Evolutionary conservation across 345 rosid genomes (phyloP).

Genomic region (Gossypium anomalum): DNA sequence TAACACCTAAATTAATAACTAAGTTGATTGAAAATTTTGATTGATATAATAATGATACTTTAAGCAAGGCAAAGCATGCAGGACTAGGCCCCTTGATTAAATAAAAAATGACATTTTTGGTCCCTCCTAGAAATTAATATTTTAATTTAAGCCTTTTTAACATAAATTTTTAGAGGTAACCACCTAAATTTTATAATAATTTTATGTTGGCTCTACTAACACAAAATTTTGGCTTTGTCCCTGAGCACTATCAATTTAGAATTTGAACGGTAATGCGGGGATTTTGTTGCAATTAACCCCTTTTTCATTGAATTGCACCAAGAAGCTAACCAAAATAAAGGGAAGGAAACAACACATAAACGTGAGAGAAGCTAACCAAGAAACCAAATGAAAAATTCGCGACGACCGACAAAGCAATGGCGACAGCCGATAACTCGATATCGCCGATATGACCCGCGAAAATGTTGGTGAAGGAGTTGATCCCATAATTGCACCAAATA

Average conservation of each 20-base stretch:
- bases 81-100: no score
- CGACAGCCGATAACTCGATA: slow-evolving; percentile 84
- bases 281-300: neutral
- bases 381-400: slow-evolving; percentile 92
- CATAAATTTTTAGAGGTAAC: no score
- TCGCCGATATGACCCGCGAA: slow-evolving; percentile 91
- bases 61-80: neutral
- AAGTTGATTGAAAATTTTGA: neutral
- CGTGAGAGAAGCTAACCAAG: slow-evolving; percentile 44
- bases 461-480: slow-evolving; percentile 85
- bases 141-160: no score
- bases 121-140: no score
- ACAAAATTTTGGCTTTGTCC: no score
- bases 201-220: no score
- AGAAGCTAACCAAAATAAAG: no score
- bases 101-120: no score
- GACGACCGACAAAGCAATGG: slow-evolving; percentile 77
- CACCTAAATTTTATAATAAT: no score
- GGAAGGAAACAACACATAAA: neutral
- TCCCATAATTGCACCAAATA: slow-evolving; percentile 77
- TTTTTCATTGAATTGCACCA: no score
- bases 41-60: neutral
- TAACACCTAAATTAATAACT: no score
- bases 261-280: neutral
- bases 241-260: no score